A percentile compares a stretch with the other conserved stretches of the same genome.
phyloP scores from a whole-genome alignment of 768 basidiomycete genomes.

The Lanmaoa pseudosensibilis region DNA sequence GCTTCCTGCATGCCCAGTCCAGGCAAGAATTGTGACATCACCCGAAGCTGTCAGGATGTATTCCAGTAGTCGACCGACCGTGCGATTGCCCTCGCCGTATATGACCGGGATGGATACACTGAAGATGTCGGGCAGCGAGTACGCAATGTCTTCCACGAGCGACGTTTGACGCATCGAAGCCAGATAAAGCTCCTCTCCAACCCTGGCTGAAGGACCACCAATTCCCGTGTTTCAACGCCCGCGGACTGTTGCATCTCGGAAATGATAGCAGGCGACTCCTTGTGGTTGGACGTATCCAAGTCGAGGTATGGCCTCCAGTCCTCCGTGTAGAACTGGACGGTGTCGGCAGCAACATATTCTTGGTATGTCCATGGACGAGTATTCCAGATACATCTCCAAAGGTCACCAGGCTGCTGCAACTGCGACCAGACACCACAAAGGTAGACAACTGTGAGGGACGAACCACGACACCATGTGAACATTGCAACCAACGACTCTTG shows the following conservation, averaged over 20 bases:
- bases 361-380: conserved; percentile 10
- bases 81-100: conserved; percentile 8
- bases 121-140: conserved; percentile 11
- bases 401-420: background rate
- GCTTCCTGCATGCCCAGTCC: background rate
- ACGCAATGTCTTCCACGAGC: conserved; percentile 7
- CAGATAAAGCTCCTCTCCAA: background rate
- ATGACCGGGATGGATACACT: background rate
- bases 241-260: conserved; percentile 1
- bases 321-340: too few relatives aligned
- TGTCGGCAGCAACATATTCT: too few relatives aligned
- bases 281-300: conserved; percentile 4
- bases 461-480: too few relatives aligned
- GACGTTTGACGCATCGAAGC: conserved; percentile 4
- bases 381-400: conserved; percentile 4
- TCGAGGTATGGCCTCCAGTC: conserved; percentile 7
- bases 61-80: conserved; percentile 8
- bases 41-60: conserved; percentile 4
- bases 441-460: conserved; percentile 6
- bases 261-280: background rate
- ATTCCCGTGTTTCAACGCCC: background rate
- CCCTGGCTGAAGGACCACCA: background rate
- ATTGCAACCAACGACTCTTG: conserved; percentile 10
- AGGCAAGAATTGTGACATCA: conserved; percentile 5
- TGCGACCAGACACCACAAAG: background rate